Percentiles rank a stretch among this genome's conserved stretches.
Conservation (phyloP, 2,329 filamentous ascomycete species). For the Pseudogymnoascus sp. region DNA sequence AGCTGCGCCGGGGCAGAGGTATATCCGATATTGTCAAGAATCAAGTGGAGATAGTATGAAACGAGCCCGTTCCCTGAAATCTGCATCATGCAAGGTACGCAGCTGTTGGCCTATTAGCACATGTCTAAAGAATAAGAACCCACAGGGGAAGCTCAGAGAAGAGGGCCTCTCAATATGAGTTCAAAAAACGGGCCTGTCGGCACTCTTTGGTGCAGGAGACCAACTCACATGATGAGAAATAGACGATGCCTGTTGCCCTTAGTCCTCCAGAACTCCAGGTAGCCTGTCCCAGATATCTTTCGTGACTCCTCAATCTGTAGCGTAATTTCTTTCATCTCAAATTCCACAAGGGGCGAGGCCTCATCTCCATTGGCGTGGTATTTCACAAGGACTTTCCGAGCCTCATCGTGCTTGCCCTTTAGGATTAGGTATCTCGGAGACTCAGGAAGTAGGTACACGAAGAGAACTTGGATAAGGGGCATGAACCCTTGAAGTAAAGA, state of each 20-base stretch:
- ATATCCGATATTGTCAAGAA: slow-evolving; percentile 22
- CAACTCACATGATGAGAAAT: slow-evolving; percentile 32
- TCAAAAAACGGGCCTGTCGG: not conserved
- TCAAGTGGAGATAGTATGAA: slow-evolving; percentile 20
- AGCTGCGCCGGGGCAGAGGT: slow-evolving; percentile 17
- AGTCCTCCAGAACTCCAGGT: slow-evolving; percentile 31
- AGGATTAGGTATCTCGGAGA: slow-evolving; percentile 11
- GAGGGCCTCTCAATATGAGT: not conserved
- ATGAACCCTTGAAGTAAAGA: slow-evolving; percentile 19
- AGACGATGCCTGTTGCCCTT: slow-evolving; percentile 44
- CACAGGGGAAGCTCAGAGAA: not conserved
- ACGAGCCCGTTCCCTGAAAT: slow-evolving; percentile 22
- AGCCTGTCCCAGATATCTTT: not conserved
- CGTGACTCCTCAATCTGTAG: not conserved
- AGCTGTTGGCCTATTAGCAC: not conserved
- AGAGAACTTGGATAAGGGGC: slow-evolving; percentile 5
- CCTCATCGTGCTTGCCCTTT: slow-evolving; percentile 42
- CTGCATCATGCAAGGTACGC: slow-evolving; percentile 18
- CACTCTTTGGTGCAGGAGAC: not conserved
- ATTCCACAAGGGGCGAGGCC: slow-evolving; percentile 36
- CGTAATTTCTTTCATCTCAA: slow-evolving; percentile 41
- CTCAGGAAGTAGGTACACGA: slow-evolving; percentile 12
- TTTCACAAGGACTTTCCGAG: slow-evolving; percentile 42
- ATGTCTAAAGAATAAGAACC: not conserved
- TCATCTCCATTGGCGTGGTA: slow-evolving; percentile 46